Evolutionary conservation across 192 early-diverging fungal genomes (phyloP), one percentile per base, ranked within the genome.

Genomic region (Coemansia guatemalensis): DNA sequence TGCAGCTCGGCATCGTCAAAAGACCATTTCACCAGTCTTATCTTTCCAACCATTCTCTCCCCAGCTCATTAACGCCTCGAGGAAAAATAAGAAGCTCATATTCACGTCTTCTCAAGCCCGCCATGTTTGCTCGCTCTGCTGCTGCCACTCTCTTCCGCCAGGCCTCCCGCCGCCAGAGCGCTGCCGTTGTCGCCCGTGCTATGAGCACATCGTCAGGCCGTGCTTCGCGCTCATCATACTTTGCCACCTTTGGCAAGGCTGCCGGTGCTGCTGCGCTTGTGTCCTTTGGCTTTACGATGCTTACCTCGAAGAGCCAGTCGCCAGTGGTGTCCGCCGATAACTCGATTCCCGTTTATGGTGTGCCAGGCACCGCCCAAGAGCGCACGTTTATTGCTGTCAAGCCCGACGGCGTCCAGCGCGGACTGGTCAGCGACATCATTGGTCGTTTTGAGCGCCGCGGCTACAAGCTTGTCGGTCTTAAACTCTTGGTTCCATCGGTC

Each of bases 401-500:
- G 85, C 90, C 92, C 58, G 90, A 93, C 72, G 92, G 91, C 58
- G 89, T 91, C 33, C 88, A 95, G 82, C 88, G 95, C 53, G 88
- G 88, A 39, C 86, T 97, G 44, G 86, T 95, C 58, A 88, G 89
- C 73, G 90, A 95, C 73, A 84, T 97, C 57, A 91, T 95, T 68
- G 65, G 67, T 33, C 89, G 95, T 29, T 96, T 95, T 78, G 92
- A 96, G 84, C 82, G 82, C 57, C 87, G 89, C 73, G 94, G 94
- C 22, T 95, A 93, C 88, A 95, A 95, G 83, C 88, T 95, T 21
- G 87, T 94, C 44, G 94, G 84, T 35, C 84, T 95, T 60, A 92
- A 94, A 85, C 82, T 88, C 50, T 56, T 88, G 60, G 84, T 75
- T 62, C 90, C 90, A 9, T 74, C 78, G 67, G 74, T 73, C 56